These are phyloP conservation scores for Podospora tetraspora DNA, from an alignment of 495 filamentous ascomycete species.

Conservation along the genomic window DNA sequence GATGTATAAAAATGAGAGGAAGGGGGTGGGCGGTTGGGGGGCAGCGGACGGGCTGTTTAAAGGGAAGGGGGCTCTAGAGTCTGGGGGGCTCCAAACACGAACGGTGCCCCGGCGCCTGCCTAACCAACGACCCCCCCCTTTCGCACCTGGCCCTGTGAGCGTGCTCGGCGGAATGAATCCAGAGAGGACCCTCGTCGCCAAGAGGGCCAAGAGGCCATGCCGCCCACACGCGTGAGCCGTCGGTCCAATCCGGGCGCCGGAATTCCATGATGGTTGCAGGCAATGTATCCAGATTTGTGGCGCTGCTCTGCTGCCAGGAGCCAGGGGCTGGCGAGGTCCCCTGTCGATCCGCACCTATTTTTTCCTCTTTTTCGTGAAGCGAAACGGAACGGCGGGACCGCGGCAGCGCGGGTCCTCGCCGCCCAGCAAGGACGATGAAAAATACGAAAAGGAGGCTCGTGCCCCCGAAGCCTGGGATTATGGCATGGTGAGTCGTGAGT, in stretches of 20 bases:
- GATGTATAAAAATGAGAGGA: slow-evolving; percentile 5
- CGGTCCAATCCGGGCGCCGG: slow-evolving; percentile 2
- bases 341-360: slow-evolving; percentile 2
- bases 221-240: neutral
- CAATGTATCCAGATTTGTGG: slow-evolving; percentile 16
- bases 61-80: neutral
- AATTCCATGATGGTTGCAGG: neutral
- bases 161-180: neutral
- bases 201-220: slow-evolving; percentile 4
- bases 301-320: slow-evolving; percentile 1
- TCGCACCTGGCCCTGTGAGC: neutral
- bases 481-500: neutral
- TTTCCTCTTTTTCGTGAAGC: neutral
- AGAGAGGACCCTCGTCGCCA: slow-evolving; percentile 3
- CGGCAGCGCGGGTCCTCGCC: neutral
- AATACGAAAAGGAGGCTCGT: slow-evolving; percentile 1
- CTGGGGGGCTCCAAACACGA: neutral
- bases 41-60: slow-evolving; percentile 5
- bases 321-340: slow-evolving; percentile 3
- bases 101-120: neutral
- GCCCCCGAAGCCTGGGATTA: neutral
- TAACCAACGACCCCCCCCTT: slow-evolving; percentile 1
- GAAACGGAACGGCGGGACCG: neutral
- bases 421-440: neutral
- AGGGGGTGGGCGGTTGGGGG: slow-evolving; percentile 2